Base-by-base conservation (phyloP, 768 basidiomycete species). In the Tricholoma sp. region DNA sequence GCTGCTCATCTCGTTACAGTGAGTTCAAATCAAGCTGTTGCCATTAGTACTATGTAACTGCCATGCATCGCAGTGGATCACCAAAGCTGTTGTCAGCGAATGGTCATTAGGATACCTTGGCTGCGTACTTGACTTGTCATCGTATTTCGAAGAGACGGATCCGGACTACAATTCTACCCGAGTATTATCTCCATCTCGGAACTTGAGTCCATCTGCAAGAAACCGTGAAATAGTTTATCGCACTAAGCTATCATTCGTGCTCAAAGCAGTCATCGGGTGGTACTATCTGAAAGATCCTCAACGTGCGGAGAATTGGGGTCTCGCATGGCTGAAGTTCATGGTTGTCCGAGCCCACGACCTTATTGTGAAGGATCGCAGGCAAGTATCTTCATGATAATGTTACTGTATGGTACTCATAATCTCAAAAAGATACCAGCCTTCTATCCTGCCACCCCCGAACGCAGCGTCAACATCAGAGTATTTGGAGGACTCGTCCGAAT, bases 181-280 rank as follows among this genome's bases (percentile, higher is more conserved):
- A 31, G 45, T 31, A n/a, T 31, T 47, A 7, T 31, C 28, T n/a
- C 28, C 28, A 6, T 7, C 28, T 47, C 45, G 15, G 18, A 6
- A 47, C 18, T 29, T 47, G 11, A 29, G 31, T 29, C 5, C 45
- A n/a, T 15, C 13, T 15, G n/a, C 45, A 4, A 47, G 45, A 47
- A 3, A 11, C n/a, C 45, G 28, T 15, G 45, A 47, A n/a, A 13
- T 47, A 1, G 45, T 47, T 31, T 47, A 47, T 29, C 13, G 45
- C 28, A 47, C 45, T 12, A 47, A 47, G 28, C 13, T 47, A 29
- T 47, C 45, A 3, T 31, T 29, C 45, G 33, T 51, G 5, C 36
- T 68, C 18, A 64, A 66, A 39, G 65, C 64, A 5, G 55, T 61
- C 4, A 59, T 68, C n/a, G 67, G 66, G 33, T 66, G 67, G 66